phyloP scores from a whole-genome alignment of 129 eudicot genomes.

The carrot (Daucus carota) region DNA sequence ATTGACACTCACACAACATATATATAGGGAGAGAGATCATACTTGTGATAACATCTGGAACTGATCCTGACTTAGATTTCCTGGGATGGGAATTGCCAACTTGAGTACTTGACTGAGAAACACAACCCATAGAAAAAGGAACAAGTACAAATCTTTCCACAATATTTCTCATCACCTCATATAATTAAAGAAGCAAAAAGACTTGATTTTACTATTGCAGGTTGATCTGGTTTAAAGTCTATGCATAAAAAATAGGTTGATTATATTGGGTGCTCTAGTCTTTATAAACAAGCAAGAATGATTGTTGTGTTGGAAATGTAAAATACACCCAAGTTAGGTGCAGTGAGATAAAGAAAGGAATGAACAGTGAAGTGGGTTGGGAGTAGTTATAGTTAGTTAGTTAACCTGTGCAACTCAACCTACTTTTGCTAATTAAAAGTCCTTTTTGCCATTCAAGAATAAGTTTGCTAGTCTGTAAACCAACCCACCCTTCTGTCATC shows the following conservation, averaged over 20 bases:
- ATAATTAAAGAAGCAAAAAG: not conserved
- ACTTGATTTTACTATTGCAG: constrained; percentile 1
- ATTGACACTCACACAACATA: not conserved
- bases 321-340: constrained; percentile 21
- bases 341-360: constrained; percentile 10
- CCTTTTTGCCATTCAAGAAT: constrained; percentile 5
- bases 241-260: not conserved
- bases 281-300: constrained; percentile 42
- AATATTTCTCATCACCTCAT: constrained; percentile 34
- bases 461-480: constrained; percentile 4
- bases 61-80: constrained; percentile 18
- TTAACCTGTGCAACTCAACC: constrained; percentile 68
- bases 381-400: constrained; percentile 37
- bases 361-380: constrained; percentile 28
- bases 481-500: constrained; percentile 7
- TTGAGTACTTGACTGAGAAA: constrained; percentile 33
- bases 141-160: constrained; percentile 37
- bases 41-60: constrained; percentile 20
- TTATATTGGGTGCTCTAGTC: constrained; percentile 22
- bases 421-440: constrained; percentile 22
- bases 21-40: constrained; percentile 19
- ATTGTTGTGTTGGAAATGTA: constrained; percentile 24
- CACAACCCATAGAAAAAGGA: constrained; percentile 61
- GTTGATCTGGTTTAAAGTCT: not conserved
- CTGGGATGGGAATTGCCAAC: constrained; percentile 23